A percentile compares a stretch with the other conserved stretches of the same genome.
These are phyloP conservation scores for Microglena sp. DNA, from an alignment of 139 green algal genomes.

Conservation along the genomic window DNA sequence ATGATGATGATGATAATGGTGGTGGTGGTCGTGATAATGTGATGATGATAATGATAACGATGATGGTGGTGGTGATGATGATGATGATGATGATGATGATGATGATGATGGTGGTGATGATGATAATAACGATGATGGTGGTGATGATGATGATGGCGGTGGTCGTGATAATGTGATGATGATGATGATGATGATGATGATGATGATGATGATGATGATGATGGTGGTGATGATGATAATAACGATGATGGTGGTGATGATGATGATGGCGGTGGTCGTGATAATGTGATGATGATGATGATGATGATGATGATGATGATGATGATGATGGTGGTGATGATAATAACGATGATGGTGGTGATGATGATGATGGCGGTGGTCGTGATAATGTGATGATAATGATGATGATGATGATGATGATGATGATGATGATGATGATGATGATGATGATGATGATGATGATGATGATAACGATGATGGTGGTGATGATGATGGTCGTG, in stretches of 20 bases:
- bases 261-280: neutral
- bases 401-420: constrained; percentile 5
- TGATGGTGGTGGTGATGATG: neutral
- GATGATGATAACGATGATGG: constrained; percentile 5
- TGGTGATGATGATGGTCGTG: constrained; percentile 3
- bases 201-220: too few relatives aligned
- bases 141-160: too few relatives aligned
- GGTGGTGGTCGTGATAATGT: too few relatives aligned
- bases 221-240: too few relatives aligned
- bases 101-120: neutral
- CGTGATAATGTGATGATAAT: too few relatives aligned
- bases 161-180: too few relatives aligned
- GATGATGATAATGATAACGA: too few relatives aligned
- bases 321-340: neutral
- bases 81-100: neutral
- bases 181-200: too few relatives aligned
- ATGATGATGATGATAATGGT: neutral
- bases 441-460: constrained; percentile 6
- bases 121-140: too few relatives aligned
- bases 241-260: neutral
- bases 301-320: neutral
- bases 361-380: neutral
- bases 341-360: neutral
- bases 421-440: constrained; percentile 6
- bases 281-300: too few relatives aligned